Evolutionary conservation across 2,329 filamentous ascomycete species (phyloP).

Genomic region (Claviceps purpurea): DNA sequence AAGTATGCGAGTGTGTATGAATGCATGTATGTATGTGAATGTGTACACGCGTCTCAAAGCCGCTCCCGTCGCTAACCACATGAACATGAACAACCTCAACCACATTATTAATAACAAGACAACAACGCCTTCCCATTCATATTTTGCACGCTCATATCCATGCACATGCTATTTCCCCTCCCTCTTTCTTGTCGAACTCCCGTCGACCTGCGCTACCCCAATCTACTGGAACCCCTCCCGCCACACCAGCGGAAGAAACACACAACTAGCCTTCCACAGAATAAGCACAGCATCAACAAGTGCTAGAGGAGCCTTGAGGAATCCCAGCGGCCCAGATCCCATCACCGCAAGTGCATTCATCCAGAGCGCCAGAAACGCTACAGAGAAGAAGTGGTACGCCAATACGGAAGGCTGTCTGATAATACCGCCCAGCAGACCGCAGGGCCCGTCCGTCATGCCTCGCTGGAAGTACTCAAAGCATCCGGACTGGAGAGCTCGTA

Average conservation of each 20-base stretch:
- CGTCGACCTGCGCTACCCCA: background rate
- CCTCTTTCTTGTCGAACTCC: background rate
- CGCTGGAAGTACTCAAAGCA: slow-evolving; percentile 89
- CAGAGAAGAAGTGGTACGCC: slow-evolving; percentile 87
- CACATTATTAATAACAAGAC: no score
- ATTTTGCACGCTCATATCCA: no score
- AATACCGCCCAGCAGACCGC: slow-evolving; percentile 69
- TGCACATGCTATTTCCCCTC: background rate
- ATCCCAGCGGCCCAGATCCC: slow-evolving; percentile 20
- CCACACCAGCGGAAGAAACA: slow-evolving; percentile 73
- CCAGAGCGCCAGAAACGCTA: slow-evolving; percentile 82
- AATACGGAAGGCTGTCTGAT: slow-evolving; percentile 65
- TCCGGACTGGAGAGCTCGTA: slow-evolving; percentile 70
- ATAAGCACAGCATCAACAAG: slow-evolving; percentile 54
- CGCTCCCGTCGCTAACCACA: no score
- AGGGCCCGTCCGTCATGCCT: slow-evolving; percentile 62
- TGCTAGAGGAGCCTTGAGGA: slow-evolving; percentile 41
- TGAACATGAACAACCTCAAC: no score
- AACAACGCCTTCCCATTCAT: no score
- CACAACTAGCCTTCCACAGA: slow-evolving; percentile 66
- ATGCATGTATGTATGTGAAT: no score
- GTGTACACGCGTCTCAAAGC: no score
- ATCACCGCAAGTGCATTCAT: slow-evolving; percentile 30
- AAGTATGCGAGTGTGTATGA: no score
- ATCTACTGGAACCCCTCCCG: slow-evolving; percentile 37